Conservation (phyloP, 2,329 filamentous ascomycete genomes). For the Talaromyces islandicus region DNA sequence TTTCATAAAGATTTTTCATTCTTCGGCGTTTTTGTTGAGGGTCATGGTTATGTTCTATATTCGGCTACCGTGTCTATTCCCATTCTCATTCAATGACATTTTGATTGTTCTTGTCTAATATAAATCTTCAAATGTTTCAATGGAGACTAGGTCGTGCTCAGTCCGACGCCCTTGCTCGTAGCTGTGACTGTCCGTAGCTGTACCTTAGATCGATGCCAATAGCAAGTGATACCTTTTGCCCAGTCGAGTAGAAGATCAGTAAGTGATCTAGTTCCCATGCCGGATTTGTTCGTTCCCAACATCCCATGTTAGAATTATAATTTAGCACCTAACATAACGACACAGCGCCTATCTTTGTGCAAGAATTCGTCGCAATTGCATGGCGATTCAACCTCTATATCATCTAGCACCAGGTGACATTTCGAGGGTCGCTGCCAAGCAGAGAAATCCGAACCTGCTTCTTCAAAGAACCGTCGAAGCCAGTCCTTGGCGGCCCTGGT, state of each 20-base stretch:
- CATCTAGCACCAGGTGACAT: neutral
- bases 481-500: neutral
- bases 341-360: neutral
- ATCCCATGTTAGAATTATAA: too few species aligned
- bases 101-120: neutral
- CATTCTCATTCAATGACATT: neutral
- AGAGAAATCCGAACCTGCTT: neutral
- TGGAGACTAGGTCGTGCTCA: too few species aligned
- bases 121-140: too few species aligned
- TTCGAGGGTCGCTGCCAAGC: neutral
- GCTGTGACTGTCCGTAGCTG: neutral
- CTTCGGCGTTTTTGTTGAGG: slow-evolving; percentile 10
- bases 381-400: too few species aligned
- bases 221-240: neutral
- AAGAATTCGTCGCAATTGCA: neutral
- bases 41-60: slow-evolving; percentile 5
- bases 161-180: too few species aligned
- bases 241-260: too few species aligned
- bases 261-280: too few species aligned
- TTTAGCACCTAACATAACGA: too few species aligned
- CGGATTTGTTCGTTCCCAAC: too few species aligned
- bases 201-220: neutral
- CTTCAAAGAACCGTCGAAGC: neutral
- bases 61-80: neutral
- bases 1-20: slow-evolving; percentile 2